Percentiles rank a stretch among this genome's conserved stretches.
Conservation (phyloP, 2,329 filamentous ascomycete genomes). For the Chaetomium olivaceum region DNA sequence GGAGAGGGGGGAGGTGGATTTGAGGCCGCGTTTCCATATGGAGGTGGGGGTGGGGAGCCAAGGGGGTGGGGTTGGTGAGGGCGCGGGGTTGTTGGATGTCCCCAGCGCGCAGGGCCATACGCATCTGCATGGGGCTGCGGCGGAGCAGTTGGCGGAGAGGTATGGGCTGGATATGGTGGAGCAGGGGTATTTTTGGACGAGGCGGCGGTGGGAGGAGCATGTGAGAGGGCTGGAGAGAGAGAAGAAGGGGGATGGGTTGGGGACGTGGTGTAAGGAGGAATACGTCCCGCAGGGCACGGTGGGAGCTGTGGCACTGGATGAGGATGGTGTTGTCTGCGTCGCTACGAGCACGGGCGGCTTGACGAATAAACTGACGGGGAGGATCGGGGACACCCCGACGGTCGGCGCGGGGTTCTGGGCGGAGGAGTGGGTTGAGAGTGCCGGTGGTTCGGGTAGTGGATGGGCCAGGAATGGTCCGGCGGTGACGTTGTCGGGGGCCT, state of each 20-base stretch:
- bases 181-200: constrained; percentile 75
- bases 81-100: constrained; percentile 42
- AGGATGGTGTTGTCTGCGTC: constrained; percentile 70
- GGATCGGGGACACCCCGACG: constrained; percentile 83
- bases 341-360: constrained; percentile 72
- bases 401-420: constrained; percentile 88
- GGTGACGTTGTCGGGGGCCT: constrained; percentile 44
- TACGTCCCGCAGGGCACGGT: constrained; percentile 83
- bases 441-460: constrained; percentile 27
- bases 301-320: constrained; percentile 78
- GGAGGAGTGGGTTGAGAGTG: constrained; percentile 71
- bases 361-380: constrained; percentile 84
- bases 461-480: constrained; percentile 35
- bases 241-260: constrained; percentile 45
- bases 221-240: constrained; percentile 52
- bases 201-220: constrained; percentile 71
- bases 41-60: too few relatives aligned
- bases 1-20: constrained; percentile 62
- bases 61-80: constrained; percentile 20
- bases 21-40: too few relatives aligned
- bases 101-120: constrained; percentile 68
- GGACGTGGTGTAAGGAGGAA: constrained; percentile 61
- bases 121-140: constrained; percentile 65
- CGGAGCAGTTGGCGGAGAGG: constrained; percentile 65
- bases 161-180: constrained; percentile 73